Evolutionary conservation across 176 grass and related monocot species (phyloP).

Genomic region (Leersia perrieri): DNA sequence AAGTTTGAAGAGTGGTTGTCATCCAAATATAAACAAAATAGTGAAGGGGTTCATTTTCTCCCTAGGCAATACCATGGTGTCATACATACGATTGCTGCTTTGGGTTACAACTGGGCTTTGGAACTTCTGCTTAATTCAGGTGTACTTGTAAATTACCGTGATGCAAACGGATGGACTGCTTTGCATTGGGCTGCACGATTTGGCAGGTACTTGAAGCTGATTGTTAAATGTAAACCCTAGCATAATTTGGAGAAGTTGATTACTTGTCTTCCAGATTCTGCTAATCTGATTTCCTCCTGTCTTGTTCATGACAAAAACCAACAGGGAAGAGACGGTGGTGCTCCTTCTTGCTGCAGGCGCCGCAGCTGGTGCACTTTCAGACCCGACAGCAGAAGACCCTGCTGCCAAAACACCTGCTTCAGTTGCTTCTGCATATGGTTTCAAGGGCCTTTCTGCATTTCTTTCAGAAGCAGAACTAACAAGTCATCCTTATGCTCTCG

Average conservation of each 20-base stretch:
- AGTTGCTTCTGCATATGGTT: constrained; percentile 57
- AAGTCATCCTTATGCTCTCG: constrained; percentile 57
- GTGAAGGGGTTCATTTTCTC: constrained; percentile 39
- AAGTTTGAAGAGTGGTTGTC: constrained; percentile 63
- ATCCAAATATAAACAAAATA: constrained; percentile 50
- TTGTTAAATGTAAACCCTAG: background rate
- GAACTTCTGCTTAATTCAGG: constrained; percentile 60
- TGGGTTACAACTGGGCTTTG: constrained; percentile 73
- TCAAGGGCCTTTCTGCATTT: constrained; percentile 86
- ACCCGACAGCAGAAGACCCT: constrained; percentile 67
- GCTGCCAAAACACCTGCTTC: constrained; percentile 67
- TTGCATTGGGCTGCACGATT: constrained; percentile 95
- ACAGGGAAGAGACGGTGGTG: constrained; percentile 69
- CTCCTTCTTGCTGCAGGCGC: constrained; percentile 73
- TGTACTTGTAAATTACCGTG: constrained; percentile 81
- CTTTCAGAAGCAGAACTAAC: constrained; percentile 82
- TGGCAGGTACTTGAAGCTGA: constrained; percentile 57
- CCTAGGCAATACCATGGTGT: constrained; percentile 64
- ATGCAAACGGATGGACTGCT: constrained; percentile 86
- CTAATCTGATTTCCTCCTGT: constrained; percentile 16
- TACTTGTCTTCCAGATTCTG: constrained; percentile 2
- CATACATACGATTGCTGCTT: constrained; percentile 79
- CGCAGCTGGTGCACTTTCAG: constrained; percentile 62
- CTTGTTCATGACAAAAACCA: background rate
- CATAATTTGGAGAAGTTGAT: background rate